Conservation (phyloP, 73 alveolate species). For the Blepharisma japonicum region DNA sequence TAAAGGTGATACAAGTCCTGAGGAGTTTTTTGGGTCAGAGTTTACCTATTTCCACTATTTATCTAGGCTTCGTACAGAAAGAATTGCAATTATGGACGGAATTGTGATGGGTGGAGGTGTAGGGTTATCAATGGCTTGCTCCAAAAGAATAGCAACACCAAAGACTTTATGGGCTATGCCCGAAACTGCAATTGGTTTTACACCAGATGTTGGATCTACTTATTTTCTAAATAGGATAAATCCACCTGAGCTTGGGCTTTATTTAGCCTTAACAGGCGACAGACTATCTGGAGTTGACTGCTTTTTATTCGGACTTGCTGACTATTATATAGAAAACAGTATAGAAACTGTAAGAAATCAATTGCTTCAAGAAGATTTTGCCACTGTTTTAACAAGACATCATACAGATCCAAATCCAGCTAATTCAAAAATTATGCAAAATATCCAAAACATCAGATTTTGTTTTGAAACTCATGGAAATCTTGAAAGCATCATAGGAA, state of each 20-base stretch:
- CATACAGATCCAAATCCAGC: too few species aligned
- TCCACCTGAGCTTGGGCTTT: slow-evolving; percentile 33
- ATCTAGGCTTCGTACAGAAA: neutral
- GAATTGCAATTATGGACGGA: slow-evolving; percentile 26
- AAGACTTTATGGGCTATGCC: slow-evolving; percentile 43
- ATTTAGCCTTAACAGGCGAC: slow-evolving; percentile 41
- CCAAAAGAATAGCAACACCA: slow-evolving; percentile 18
- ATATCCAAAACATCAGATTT: too few species aligned
- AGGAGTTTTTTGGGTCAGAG: slow-evolving; percentile 2
- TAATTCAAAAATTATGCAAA: too few species aligned
- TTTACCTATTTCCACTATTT: neutral
- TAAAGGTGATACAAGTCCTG: neutral
- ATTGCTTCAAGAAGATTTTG: too few species aligned
- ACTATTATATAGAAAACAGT: neutral
- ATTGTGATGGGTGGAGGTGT: slow-evolving; percentile 41
- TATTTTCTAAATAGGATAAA: slow-evolving; percentile 26
- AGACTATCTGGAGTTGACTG: slow-evolving; percentile 33
- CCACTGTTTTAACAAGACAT: too few species aligned
- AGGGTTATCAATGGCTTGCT: slow-evolving; percentile 37
- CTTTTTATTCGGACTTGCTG: neutral
- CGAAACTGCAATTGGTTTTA: slow-evolving; percentile 40
- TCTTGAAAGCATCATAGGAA: too few species aligned
- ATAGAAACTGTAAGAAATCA: neutral
- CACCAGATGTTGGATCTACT: slow-evolving; percentile 47
- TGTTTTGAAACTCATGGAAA: too few species aligned